These are phyloP conservation scores for Sisymbrium altissimum DNA, from an alignment of 345 rosid genomes.

Conservation along the genomic window DNA sequence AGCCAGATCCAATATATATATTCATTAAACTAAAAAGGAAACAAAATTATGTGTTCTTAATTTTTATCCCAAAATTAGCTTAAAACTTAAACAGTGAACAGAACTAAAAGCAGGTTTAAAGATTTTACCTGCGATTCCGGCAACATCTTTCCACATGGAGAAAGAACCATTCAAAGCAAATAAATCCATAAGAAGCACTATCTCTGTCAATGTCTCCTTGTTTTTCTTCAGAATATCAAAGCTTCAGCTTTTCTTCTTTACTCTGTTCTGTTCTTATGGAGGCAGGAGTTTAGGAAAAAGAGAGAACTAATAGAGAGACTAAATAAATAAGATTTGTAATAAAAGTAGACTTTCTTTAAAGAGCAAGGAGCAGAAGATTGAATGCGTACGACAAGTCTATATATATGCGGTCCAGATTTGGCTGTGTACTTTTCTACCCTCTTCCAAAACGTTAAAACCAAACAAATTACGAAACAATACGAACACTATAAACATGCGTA, in stretches of 20 bases:
- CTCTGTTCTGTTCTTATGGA: constrained; percentile 19
- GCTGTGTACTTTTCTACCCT: constrained; percentile 1
- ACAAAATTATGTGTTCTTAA: neutral
- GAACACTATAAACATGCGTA: neutral
- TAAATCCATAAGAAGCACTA: constrained; percentile 49
- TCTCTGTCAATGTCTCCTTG: neutral
- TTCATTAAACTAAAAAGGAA: neutral
- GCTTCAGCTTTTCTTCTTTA: neutral
- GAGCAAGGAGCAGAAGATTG: constrained; percentile 3
- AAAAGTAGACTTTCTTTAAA: neutral
- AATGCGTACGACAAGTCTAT: constrained; percentile 20
- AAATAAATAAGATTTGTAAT: neutral
- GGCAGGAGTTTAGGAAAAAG: neutral
- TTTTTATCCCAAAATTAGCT: no score
- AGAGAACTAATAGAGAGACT: neutral
- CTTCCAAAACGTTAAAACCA: neutral
- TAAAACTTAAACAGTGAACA: neutral
- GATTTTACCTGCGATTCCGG: constrained; percentile 57
- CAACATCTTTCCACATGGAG: constrained; percentile 49
- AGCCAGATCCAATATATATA: constrained; percentile 5
- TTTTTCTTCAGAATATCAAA: neutral
- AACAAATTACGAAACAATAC: neutral
- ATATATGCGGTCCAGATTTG: constrained; percentile 35
- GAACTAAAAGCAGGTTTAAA: neutral
- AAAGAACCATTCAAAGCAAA: constrained; percentile 18